Evolutionary conservation across 108 stramenopile genomes (phyloP), one percentile per base, ranked within the genome.

Genomic region (Aurantiochytrium sp.): DNA sequence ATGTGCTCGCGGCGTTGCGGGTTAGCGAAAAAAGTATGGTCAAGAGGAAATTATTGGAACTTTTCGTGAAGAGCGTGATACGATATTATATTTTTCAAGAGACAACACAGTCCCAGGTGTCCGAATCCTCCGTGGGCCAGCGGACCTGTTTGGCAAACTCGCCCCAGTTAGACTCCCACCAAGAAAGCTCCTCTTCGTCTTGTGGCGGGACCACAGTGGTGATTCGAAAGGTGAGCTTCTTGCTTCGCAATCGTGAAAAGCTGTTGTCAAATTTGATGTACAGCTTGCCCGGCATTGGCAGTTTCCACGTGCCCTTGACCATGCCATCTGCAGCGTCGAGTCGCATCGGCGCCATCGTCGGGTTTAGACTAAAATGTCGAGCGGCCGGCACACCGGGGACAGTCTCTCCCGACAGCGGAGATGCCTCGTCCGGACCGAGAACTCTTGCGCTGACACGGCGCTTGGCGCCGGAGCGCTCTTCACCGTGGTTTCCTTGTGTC

Each of bases 251-350:
- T 5, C 73, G 73, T 45, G 47, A 51, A 43, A 83, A 83, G 21
- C 23, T 25, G 73, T 83, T 83, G 73, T 83, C 73, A 21, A 83
- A 83, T 21, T 83, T 83, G n/a, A 83, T 83, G 49, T 51, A 45
- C 10, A 83, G 19, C 25, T 51, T 83, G 73, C 73, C 73, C 5
- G 49, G 44, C 73, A 83, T 51, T 8, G 73, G 73, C 5, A 83
- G 19, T 21, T 51, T 45, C 73, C 73, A 83, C 5, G 73, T 83
- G 47, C 73, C 73, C 25, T 83, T 83, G 23, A 83, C 73, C 73
- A 83, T 45, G 47, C 73, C 73, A 21, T 83, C 73, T 5, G 19
- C 49, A 21, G 23, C 0, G 49, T 83, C 49, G 21, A 83, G 73
- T 0, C 49, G 44, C 19, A 83, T 10, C 1, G 73, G 73, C 19